phyloP scores from a whole-genome alignment of 192 early-diverging fungal species.

The Coemansia sp. region DNA sequence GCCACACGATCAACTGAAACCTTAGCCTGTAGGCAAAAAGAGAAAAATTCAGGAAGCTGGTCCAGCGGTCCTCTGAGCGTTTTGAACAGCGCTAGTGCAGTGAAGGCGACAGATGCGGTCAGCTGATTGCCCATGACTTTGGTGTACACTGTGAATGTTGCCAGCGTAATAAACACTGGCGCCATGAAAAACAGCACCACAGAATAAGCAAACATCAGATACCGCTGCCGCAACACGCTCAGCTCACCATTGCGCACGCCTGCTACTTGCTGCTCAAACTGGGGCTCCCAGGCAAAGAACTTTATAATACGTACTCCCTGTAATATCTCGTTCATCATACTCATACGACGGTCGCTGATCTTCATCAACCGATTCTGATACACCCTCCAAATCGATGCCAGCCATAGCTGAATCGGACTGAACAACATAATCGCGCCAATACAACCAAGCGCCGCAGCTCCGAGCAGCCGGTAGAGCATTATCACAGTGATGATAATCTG shows the following conservation, averaged over 20 bases:
- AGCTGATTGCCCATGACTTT: slow-evolving; percentile 59
- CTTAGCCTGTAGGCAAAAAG: slow-evolving; percentile 59
- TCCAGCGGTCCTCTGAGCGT: slow-evolving; percentile 58
- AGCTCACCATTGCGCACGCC: slow-evolving; percentile 63
- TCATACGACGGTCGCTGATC: slow-evolving; percentile 72
- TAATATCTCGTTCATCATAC: slow-evolving; percentile 77
- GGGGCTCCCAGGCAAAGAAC: slow-evolving; percentile 79
- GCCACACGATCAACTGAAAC: slow-evolving; percentile 71
- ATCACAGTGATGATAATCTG: slow-evolving; percentile 64
- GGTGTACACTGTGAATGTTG: slow-evolving; percentile 65
- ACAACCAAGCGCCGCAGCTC: slow-evolving; percentile 74
- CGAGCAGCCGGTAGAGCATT: slow-evolving; percentile 74
- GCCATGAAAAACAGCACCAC: slow-evolving; percentile 59
- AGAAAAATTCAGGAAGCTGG: slow-evolving; percentile 59
- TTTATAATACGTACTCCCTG: slow-evolving; percentile 92
- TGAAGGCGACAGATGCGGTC: slow-evolving; percentile 66
- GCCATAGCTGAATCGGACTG: slow-evolving; percentile 58
- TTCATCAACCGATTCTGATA: slow-evolving; percentile 62
- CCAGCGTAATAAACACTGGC: slow-evolving; percentile 63
- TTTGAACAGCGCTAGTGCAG: slow-evolving; percentile 68
- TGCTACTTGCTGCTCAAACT: slow-evolving; percentile 70
- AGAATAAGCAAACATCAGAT: slow-evolving; percentile 35
- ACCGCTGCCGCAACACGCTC: slow-evolving; percentile 48
- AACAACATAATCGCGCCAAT: slow-evolving; percentile 64
- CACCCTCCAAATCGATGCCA: slow-evolving; percentile 55